Base-by-base conservation (phyloP, 78 protist genomes). In the Dictyostelium citrinum region DNA sequence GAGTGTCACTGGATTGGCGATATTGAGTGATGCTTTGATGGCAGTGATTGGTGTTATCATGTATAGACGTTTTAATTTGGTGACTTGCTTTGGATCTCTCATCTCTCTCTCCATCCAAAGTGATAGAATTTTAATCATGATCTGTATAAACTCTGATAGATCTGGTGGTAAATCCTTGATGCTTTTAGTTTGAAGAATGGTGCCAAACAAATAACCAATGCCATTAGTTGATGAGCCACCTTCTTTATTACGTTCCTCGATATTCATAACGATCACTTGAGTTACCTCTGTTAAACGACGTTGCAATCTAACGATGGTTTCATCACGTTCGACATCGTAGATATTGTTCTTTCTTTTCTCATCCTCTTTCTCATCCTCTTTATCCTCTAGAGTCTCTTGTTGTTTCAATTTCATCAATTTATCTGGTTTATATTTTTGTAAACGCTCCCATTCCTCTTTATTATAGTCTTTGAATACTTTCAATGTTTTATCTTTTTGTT, bases 71-170 rank as follows among this genome's bases (percentile, higher is more conserved):
- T 88, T 88, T 24, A 78, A 3, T 31, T 88, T 88, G 49, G 70
- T 51, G 1, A 88, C 85, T 49, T 88, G 93, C 27, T 88, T 88
- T 6, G 79, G 84, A 68, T 88, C 93, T 14, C 93, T 81, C 81
- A 78, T 43, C 33, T 88, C 93, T 31, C 93, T 22, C 20, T 88
- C 93, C 93, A 88, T 88, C 93, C 93, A 88, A 6, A 88, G 71
- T n/a, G 93, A 46, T 39, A 88, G 39, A 7, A 88, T 88, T 1
- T 78, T 88, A 2, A 88, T 78, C 11, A 88, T 33, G 5, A 76
- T 88, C 2, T 20, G 20, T 8, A 29, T 29, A 27, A 88, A 88
- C 3, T 88, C 93, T 1, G 22, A 27, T 9, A 78, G 31, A 9
- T 88, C 93, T 0, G 41, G 70, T 31, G 93, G 93, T 1, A 88